Evolutionary conservation across 1,284 basidiomycete genomes (phyloP).

Genomic region (Boletellus sp.): DNA sequence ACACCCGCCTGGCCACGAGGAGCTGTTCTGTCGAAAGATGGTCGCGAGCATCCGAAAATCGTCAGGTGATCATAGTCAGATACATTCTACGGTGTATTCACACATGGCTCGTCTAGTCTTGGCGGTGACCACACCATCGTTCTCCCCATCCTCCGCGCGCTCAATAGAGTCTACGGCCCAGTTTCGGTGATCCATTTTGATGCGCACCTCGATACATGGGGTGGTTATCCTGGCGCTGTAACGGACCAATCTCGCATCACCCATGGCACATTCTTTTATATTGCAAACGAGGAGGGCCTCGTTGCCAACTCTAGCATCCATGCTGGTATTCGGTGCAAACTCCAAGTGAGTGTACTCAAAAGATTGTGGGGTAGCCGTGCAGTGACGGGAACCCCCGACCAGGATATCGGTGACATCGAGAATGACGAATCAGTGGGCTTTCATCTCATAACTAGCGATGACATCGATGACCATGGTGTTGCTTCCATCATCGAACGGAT

Average conservation of each 20-base stretch:
- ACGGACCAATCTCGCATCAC: slow-evolving; percentile 64
- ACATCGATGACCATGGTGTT: slow-evolving; percentile 70
- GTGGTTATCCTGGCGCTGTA: slow-evolving; percentile 47
- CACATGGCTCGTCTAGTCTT: slow-evolving; percentile 40
- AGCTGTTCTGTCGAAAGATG: slow-evolving; percentile 47
- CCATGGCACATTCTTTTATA: slow-evolving; percentile 75
- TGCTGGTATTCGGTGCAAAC: slow-evolving; percentile 74
- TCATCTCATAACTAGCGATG: slow-evolving; percentile 68
- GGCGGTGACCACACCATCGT: slow-evolving; percentile 82
- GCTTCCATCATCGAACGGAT: slow-evolving; percentile 60
- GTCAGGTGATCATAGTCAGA: slow-evolving; percentile 44
- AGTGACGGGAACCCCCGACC: background rate
- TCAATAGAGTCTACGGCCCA: slow-evolving; percentile 71
- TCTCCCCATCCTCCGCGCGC: slow-evolving; percentile 68
- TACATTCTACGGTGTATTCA: background rate
- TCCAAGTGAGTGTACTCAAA: slow-evolving; percentile 42
- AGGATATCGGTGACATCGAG: slow-evolving; percentile 59
- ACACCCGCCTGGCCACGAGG: slow-evolving; percentile 26
- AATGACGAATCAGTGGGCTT: slow-evolving; percentile 67
- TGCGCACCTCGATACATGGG: slow-evolving; percentile 72
- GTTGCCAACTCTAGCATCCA: slow-evolving; percentile 72
- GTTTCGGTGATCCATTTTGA: slow-evolving; percentile 82
- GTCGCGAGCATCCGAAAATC: slow-evolving; percentile 61
- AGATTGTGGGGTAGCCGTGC: background rate
- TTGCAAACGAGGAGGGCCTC: slow-evolving; percentile 70